Evolutionary conservation across 176 grass and related monocot species (phyloP), one percentile per base, ranked within the genome.

Genomic region (Saccharum officinarum): DNA sequence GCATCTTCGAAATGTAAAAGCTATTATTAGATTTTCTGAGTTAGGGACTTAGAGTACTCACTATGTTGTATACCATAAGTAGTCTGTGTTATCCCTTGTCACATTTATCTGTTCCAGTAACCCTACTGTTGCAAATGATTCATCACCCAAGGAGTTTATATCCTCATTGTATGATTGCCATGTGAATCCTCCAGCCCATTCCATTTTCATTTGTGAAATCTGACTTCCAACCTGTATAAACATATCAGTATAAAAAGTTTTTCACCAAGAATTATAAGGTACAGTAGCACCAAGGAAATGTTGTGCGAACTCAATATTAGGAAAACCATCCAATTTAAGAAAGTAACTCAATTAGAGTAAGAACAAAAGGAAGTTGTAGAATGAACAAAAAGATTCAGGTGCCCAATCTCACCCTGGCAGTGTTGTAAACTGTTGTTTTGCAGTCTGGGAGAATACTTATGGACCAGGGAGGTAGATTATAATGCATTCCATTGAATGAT

Each of bases 391-490:
- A 61, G 23, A 66, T 6, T 79, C 25, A 72, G 70, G 67, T 79
- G 47, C 50, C 30, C 40, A 37, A 36, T 83, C 91, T 98, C 84
- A 99, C 97, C 84, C 75, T 96, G 67, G 97, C 97, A 1, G 93
- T 99, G 86, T 99, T 99, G 89, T 91, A 92, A 38, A 96, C 88
- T 60, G 90, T 94, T 52, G 97, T 99, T 87, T 92, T 94, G 87
- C 97, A 99, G 46, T 99, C 97, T 40, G 97, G 97, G 36, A 99
- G 93, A 85, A 99, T 91, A 57, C 93, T 96, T 87, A 96, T 91
- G 75, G 97, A 99, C 97, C 97, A 99, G 31, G 97, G 90, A 61
- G 97, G 97, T 66, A 99, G 84, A 84, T 92, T 78, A 80, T 99
- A 94, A 73, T 99, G 89, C 90, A 94, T 88, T 45, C 91, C 91